Percentiles rank a stretch among this genome's conserved stretches.
These are phyloP conservation scores for Calonectria fujianensis DNA, from an alignment of 2,329 filamentous ascomycete species.

Conservation along the genomic window DNA sequence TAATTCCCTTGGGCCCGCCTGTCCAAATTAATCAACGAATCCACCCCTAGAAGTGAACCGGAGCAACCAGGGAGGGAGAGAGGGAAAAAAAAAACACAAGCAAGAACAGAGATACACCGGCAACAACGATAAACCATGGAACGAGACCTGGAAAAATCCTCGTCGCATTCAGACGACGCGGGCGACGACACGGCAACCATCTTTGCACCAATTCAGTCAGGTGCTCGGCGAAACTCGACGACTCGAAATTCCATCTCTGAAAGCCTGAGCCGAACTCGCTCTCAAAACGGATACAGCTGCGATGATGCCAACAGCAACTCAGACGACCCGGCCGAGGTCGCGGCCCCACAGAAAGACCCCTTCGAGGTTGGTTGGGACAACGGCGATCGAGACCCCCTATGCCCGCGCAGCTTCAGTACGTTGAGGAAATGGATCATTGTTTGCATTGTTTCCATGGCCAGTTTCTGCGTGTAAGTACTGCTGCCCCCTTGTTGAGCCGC, in stretches of 20 bases:
- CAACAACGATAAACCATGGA: conserved; percentile 44
- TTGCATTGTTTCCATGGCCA: conserved; percentile 81
- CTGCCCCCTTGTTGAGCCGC: conserved; percentile 20
- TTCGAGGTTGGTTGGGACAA: conserved; percentile 86
- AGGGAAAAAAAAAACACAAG: neutral
- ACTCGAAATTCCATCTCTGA: conserved; percentile 38
- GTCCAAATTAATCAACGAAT: conserved; percentile 24
- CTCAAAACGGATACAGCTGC: conserved; percentile 67
- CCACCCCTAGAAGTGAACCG: neutral
- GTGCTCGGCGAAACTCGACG: conserved; percentile 24
- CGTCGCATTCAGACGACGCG: conserved; percentile 37
- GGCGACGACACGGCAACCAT: conserved; percentile 37
- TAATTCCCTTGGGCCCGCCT: conserved; percentile 27
- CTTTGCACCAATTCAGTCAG: conserved; percentile 45
- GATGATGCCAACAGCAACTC: conserved; percentile 55
- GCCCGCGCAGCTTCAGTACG: conserved; percentile 81
- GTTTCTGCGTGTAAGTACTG: conserved; percentile 88
- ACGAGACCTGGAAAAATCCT: conserved; percentile 53
- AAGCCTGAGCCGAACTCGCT: conserved; percentile 56
- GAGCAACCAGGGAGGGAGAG: neutral
- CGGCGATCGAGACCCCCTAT: conserved; percentile 81
- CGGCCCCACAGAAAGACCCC: conserved; percentile 61
- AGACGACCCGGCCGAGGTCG: conserved; percentile 31
- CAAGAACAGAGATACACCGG: neutral
- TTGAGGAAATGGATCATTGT: conserved; percentile 88